Conservation (phyloP, 1,139 yeast genomes). For the Yamadazyma blattariae region DNA sequence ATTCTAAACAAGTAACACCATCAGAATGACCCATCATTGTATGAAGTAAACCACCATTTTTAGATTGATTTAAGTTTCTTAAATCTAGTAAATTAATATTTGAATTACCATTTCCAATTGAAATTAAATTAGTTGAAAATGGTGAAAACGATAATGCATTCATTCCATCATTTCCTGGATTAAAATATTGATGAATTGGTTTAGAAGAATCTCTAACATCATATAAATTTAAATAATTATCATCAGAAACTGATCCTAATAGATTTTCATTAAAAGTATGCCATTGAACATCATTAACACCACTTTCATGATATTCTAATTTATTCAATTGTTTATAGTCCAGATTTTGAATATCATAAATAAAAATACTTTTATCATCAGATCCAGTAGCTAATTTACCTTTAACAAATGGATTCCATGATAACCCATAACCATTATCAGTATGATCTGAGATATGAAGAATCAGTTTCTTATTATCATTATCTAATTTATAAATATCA, state of each 20-base stretch:
- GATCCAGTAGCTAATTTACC: conserved; percentile 59
- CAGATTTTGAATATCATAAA: conserved; percentile 46
- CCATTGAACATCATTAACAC: conserved; percentile 77
- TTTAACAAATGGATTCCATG: conserved; percentile 52
- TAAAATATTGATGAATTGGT: conserved; percentile 29
- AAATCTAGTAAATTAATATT: conserved; percentile 61
- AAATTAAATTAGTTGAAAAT: conserved; percentile 55
- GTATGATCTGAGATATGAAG: conserved; percentile 51
- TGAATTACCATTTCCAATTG: conserved; percentile 70
- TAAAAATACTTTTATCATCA: conserved; percentile 60
- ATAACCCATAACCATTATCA: conserved; percentile 70
- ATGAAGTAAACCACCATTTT: conserved; percentile 42
- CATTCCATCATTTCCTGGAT: conserved; percentile 42
- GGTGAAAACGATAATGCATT: conserved; percentile 67
- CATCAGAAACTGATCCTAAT: conserved; percentile 75
- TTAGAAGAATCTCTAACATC: conserved; percentile 33
- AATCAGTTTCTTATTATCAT: conserved; percentile 22
- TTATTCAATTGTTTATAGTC: conserved; percentile 18
- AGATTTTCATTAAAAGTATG: conserved; percentile 47
- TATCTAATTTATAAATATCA: conserved; percentile 53
- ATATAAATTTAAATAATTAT: conserved; percentile 41
- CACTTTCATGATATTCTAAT: conserved; percentile 44
- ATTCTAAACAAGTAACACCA: conserved; percentile 64
- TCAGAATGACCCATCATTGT: conserved; percentile 78
- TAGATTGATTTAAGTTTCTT: conserved; percentile 35